Conservation (phyloP, 352 stramenopile genomes). For the Globisporangium viniferum region DNA sequence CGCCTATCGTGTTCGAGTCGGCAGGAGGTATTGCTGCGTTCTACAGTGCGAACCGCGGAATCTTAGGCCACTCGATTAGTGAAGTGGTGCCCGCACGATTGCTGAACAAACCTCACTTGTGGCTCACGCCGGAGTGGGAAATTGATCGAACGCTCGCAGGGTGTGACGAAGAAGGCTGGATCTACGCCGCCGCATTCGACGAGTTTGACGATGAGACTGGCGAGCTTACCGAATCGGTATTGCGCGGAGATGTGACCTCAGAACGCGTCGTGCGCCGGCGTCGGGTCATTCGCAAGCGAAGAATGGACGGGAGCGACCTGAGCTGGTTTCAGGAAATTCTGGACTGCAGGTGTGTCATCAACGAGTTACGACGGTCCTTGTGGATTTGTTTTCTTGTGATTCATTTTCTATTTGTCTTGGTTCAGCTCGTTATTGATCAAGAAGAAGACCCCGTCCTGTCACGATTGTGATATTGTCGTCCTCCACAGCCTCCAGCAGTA, state of each 20-base stretch:
- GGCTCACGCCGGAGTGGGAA: constrained; percentile 61
- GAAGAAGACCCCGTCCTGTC: constrained; percentile 71
- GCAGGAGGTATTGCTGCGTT: constrained; percentile 42
- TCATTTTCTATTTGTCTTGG: constrained; percentile 6
- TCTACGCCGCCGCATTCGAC: constrained; percentile 47
- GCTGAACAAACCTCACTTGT: constrained; percentile 71
- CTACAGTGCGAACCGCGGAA: constrained; percentile 63
- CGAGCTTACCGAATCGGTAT: neutral
- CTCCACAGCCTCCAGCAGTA: constrained; percentile 58
- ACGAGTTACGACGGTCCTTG: too few relatives aligned
- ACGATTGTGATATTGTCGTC: constrained; percentile 60
- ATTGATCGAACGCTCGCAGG: constrained; percentile 46
- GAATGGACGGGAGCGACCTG: constrained; percentile 69
- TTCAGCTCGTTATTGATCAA: constrained; percentile 58
- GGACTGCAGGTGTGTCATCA: constrained; percentile 53
- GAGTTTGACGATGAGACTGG: constrained; percentile 25
- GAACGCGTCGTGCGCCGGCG: constrained; percentile 45
- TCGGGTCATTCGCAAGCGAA: constrained; percentile 54
- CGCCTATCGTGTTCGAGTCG: constrained; percentile 39
- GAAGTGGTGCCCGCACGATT: constrained; percentile 63
- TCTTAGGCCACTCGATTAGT: constrained; percentile 46
- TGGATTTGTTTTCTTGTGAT: too few relatives aligned
- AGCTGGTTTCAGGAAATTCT: constrained; percentile 84
- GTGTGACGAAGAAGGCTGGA: constrained; percentile 69
- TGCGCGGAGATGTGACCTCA: constrained; percentile 9